Percentiles rank a stretch among this genome's conserved stretches.
Evolutionary conservation across 75 land plant genomes (phyloP).

Genomic region (Selaginella moellendorffii): DNA sequence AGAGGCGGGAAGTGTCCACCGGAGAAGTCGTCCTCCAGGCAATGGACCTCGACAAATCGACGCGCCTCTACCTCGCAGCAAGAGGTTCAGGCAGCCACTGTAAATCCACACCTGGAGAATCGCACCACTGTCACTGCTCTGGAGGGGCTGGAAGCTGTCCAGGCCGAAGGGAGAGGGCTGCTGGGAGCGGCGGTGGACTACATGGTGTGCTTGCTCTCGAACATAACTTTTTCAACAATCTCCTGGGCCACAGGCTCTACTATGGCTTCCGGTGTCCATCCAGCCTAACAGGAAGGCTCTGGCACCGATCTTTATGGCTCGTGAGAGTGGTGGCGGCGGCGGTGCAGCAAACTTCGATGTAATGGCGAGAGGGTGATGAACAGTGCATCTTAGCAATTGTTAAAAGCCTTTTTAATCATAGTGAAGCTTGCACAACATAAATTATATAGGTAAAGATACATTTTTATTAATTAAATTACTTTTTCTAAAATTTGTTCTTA

Average conservation of each 20-base stretch:
- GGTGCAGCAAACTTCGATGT: too few relatives aligned
- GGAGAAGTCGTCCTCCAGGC: slow-evolving; percentile 88
- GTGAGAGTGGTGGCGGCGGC: slow-evolving; percentile 62
- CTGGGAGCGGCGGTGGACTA: slow-evolving; percentile 90
- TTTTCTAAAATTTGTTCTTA: too few relatives aligned
- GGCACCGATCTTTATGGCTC: slow-evolving; percentile 66
- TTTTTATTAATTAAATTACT: too few relatives aligned
- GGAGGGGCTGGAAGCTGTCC: slow-evolving; percentile 33
- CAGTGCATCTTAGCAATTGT: too few relatives aligned
- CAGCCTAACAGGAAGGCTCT: slow-evolving; percentile 77
- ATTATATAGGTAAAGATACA: too few relatives aligned
- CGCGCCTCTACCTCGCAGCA: slow-evolving; percentile 88
- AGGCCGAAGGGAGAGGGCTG: slow-evolving; percentile 44
- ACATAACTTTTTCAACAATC: slow-evolving; percentile 93
- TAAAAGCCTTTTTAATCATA: too few relatives aligned
- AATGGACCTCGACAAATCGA: slow-evolving; percentile 78
- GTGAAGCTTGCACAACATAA: too few relatives aligned
- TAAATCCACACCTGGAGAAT: slow-evolving; percentile 77
- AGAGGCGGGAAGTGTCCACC: slow-evolving; percentile 93
- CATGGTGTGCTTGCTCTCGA: slow-evolving; percentile 90
- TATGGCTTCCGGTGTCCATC: slow-evolving; percentile 74
- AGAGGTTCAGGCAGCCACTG: slow-evolving; percentile 76
- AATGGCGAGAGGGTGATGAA: too few relatives aligned
- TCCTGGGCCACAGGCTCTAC: slow-evolving; percentile 84
- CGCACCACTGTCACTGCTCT: slow-evolving; percentile 40